Base-by-base conservation (phyloP, 1,284 basidiomycete species). In the Pseudozyma hubeiensis region DNA sequence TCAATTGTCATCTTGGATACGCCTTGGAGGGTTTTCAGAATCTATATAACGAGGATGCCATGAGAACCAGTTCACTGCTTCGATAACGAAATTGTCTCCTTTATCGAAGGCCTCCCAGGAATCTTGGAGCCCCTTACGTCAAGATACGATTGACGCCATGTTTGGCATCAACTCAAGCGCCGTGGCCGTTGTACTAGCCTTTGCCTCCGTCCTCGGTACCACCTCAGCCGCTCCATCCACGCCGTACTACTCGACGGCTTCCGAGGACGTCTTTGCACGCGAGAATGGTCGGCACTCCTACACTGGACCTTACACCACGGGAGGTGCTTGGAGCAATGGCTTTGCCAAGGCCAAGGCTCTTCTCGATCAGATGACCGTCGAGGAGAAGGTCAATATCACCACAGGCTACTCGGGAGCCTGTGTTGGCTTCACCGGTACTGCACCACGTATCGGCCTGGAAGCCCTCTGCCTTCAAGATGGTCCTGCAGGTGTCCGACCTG, bases 381-480 rank as follows among this genome's bases (percentile, higher is more conserved):
- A 86, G 54, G 86, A 87, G 57, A 86, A 87, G 61, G 85, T 86
- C 66, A 75, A 81, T 46, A 61, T 87, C 35, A 85, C 84, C 2
- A 87, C 87, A 7, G 87, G 78, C 30, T 54, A 58, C 53, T 59
- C 53, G 16, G 76, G 77, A 10, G 50, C 58, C 34, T 79, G 76
- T 43, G 76, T 74, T 5, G 78, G 78, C 29, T 74, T 77, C 55
- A 80, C 62, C 0, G 77, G 65, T 33, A 63, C 70, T 7, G 88
- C 92, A 41, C 86, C 88, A 0, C 86, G 87, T 1, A 88, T 90
- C 56, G 86, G 87, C 30, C 92, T 90, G 84, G 86, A 87, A 1
- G 91, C 91, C 0, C 61, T 92, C 17, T 93, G 91, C 80, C 85
- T 92, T 19, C 79, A 87, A 63, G 87, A 87, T 60, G 78, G 75